Conservation (phyloP, 805 yeast genomes). For the Ogataea wickerhamii region DNA sequence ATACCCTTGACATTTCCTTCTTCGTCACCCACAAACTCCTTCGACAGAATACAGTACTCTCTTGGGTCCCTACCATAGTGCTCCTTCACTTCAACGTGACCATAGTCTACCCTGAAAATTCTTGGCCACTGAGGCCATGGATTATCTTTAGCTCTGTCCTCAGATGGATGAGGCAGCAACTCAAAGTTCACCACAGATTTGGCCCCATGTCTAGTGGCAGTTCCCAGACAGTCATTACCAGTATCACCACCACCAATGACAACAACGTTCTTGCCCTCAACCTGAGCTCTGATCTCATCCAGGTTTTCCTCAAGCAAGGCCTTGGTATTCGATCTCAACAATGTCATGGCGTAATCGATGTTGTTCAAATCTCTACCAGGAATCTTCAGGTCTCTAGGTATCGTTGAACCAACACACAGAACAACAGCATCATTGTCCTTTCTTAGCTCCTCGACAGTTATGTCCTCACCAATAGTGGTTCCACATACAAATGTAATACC, state of each 20-base stretch:
- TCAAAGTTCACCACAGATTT: constrained; percentile 92
- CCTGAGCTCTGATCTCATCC: constrained; percentile 65
- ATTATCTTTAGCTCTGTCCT: constrained; percentile 82
- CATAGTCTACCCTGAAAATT: constrained; percentile 95
- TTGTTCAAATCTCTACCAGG: constrained; percentile 91
- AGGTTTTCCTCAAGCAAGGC: constrained; percentile 80
- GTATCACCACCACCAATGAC: constrained; percentile 99
- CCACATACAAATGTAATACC: constrained; percentile 78
- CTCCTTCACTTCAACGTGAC: constrained; percentile 90
- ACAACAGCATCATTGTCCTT: constrained; percentile 75
- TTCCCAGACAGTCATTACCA: constrained; percentile 98
- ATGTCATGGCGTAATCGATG: constrained; percentile 92
- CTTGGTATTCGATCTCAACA: constrained; percentile 83
- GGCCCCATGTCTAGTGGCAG: constrained; percentile 96
- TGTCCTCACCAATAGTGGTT: constrained; percentile 81
- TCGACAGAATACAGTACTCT: constrained; percentile 91
- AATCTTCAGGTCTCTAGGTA: constrained; percentile 90
- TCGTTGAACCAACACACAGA: constrained; percentile 90
- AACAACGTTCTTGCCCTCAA: constrained; percentile 85
- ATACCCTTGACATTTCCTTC: constrained; percentile 94
- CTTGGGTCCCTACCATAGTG: constrained; percentile 98
- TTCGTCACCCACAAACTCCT: constrained; percentile 93
- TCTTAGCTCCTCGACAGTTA: constrained; percentile 67
- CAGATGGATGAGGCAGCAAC: constrained; percentile 88
- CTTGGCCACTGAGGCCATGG: constrained; percentile 99